Evolutionary conservation across 1,284 basidiomycete genomes (phyloP).

Genomic region (Rhodotorula sp.): DNA sequence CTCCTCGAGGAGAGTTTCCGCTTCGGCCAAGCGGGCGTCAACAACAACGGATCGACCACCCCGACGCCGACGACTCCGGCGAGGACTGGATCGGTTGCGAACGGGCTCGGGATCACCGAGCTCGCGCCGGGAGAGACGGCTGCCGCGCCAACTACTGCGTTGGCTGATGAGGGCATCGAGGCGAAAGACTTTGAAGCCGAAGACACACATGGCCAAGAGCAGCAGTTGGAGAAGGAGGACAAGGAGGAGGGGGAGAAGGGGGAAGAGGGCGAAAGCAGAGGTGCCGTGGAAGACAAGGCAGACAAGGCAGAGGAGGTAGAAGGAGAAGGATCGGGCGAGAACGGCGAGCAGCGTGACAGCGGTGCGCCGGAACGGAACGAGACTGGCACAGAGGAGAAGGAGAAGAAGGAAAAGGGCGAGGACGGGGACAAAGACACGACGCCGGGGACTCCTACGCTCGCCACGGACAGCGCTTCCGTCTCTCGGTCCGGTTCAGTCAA

Average conservation of each 20-base stretch:
- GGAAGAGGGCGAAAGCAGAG: conserved; percentile 18
- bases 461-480: conserved; percentile 5
- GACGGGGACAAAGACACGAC: conserved; percentile 9
- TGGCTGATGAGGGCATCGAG: neutral
- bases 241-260: conserved; percentile 10
- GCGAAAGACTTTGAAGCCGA: conserved; percentile 28
- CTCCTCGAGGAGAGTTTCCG: conserved; percentile 69
- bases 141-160: neutral
- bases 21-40: conserved; percentile 23
- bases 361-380: neutral
- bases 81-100: neutral
- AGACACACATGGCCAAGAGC: conserved; percentile 14
- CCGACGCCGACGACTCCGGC: neutral
- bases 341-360: neutral
- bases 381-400: neutral
- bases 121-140: neutral
- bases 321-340: conserved; percentile 1
- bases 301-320: neutral
- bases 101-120: conserved; percentile 15
- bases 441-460: neutral
- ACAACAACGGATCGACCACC: conserved; percentile 1
- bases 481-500: conserved; percentile 1
- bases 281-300: conserved; percentile 2
- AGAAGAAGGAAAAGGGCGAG: conserved; percentile 7
- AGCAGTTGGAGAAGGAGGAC: neutral